These are phyloP conservation scores for Gentiana macrophylla DNA, from an alignment of 257 asterid genomes.

Conservation along the genomic window DNA sequence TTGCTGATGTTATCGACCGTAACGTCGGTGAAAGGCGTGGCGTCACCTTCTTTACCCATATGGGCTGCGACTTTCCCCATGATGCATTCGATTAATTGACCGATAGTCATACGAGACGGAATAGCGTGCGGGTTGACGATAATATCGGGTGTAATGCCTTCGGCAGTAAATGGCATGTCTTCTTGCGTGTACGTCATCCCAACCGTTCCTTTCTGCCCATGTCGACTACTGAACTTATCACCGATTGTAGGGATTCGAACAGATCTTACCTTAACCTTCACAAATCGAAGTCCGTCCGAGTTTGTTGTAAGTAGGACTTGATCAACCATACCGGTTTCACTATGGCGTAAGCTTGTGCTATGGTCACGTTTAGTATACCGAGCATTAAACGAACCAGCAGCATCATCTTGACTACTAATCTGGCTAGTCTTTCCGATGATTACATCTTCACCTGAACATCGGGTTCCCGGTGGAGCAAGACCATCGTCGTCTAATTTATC, in stretches of 20 bases:
- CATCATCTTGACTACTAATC: constrained; percentile 7
- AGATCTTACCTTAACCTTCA: neutral
- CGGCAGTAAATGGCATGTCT: constrained; percentile 24
- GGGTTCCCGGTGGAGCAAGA: constrained; percentile 16
- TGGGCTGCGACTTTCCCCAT: constrained; percentile 28
- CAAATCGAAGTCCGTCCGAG: too few relatives aligned
- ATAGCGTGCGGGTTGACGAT: constrained; percentile 26
- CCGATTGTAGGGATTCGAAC: constrained; percentile 18
- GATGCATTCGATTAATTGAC: constrained; percentile 21
- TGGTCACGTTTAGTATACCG: constrained; percentile 14
- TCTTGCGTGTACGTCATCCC: constrained; percentile 23
- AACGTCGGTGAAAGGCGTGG: constrained; percentile 24
- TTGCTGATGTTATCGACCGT: constrained; percentile 20
- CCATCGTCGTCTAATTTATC: constrained; percentile 19
- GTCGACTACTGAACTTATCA: constrained; percentile 24
- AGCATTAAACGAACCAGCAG: neutral
- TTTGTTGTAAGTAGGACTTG: too few relatives aligned
- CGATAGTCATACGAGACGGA: constrained; percentile 29
- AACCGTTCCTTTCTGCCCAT: constrained; percentile 23
- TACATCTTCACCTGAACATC: constrained; percentile 15
- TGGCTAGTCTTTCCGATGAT: constrained; percentile 15
- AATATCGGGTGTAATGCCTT: constrained; percentile 22
- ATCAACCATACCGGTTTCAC: constrained; percentile 10
- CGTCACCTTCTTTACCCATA: constrained; percentile 26
- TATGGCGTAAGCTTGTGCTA: constrained; percentile 16